Evolutionary conservation across 2,329 filamentous ascomycete genomes (phyloP).

Genomic region (Mycosphaerelloides madeirae): DNA sequence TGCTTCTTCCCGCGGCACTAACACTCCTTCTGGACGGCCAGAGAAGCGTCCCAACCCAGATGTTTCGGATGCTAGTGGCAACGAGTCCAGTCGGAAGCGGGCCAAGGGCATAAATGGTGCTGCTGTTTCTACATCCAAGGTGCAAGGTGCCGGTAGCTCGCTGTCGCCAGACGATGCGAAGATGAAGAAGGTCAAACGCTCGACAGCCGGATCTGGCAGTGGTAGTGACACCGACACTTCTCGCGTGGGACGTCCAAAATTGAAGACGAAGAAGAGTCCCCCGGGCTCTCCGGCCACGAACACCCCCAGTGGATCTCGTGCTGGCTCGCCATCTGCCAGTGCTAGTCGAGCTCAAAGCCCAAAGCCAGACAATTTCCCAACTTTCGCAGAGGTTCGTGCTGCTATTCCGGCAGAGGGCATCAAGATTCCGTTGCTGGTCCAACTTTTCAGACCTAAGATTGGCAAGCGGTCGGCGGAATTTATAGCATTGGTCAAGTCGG

Average conservation of each 20-base stretch:
- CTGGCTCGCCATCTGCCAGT: conserved; percentile 28
- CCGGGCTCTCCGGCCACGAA: conserved; percentile 35
- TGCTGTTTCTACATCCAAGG: conserved; percentile 32
- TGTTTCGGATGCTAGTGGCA: conserved; percentile 84
- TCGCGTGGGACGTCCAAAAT: conserved; percentile 54
- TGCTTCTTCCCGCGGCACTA: conserved; percentile 65
- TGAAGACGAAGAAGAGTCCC: conserved; percentile 52
- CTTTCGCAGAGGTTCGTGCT: conserved; percentile 42
- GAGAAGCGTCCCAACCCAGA: conserved; percentile 64
- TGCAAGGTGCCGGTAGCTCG: conserved; percentile 20
- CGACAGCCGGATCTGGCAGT: conserved; percentile 46
- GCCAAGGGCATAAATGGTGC: conserved; percentile 36
- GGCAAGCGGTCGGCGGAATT: conserved; percentile 36
- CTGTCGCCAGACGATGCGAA: conserved; percentile 20
- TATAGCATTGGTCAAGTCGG: conserved; percentile 41
- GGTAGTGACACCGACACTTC: conserved; percentile 70
- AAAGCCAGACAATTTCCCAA: conserved; percentile 31
- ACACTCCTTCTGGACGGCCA: conserved; percentile 57
- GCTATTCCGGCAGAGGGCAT: conserved; percentile 43
- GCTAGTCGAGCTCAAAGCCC: conserved; percentile 19
- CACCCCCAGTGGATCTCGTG: conserved; percentile 31
- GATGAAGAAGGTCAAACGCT: conserved; percentile 2
- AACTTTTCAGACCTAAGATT: conserved; percentile 39
- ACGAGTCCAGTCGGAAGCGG: conserved; percentile 80
- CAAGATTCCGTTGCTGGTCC: conserved; percentile 38